Conservation (phyloP, 176 grass and related monocot species). For the Oryza rufipogon region DNA sequence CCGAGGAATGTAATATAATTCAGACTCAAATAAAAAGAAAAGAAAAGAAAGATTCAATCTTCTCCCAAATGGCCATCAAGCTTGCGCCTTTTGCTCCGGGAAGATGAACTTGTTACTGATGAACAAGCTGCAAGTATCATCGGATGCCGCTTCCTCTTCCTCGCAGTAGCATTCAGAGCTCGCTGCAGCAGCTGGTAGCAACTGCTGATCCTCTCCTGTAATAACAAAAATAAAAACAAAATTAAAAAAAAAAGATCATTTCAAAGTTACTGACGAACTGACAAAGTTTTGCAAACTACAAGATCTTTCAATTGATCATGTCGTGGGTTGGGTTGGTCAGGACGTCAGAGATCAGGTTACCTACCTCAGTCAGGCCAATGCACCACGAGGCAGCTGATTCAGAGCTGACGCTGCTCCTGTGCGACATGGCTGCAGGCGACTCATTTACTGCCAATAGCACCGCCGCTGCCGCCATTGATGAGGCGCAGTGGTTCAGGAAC, state of each 20-base stretch:
- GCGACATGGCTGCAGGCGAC: conserved; percentile 39
- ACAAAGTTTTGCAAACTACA: background rate
- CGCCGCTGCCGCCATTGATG: conserved; percentile 61
- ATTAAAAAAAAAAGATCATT: too few relatives aligned
- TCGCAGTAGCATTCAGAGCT: background rate
- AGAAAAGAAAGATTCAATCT: conserved; percentile 3
- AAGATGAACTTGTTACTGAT: background rate
- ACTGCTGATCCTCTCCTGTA: conserved; percentile 62
- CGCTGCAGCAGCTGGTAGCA: conserved; percentile 55
- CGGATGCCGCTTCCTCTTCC: background rate
- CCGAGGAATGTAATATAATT: background rate
- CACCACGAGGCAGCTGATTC: conserved; percentile 52
- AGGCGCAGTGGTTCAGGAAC: conserved; percentile 50
- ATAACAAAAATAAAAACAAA: background rate
- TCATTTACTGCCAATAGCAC: conserved; percentile 57
- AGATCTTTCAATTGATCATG: conserved; percentile 1
- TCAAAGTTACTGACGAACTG: background rate
- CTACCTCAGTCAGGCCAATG: conserved; percentile 47
- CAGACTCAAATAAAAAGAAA: background rate
- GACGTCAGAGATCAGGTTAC: conserved; percentile 12
- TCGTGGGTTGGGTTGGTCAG: background rate
- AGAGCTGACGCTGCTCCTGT: conserved; percentile 44
- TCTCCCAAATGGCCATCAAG: conserved; percentile 17
- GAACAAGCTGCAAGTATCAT: conserved; percentile 1
- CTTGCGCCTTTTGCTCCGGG: background rate